These are phyloP conservation scores for Sextonia rubra DNA, from an alignment of 164 flowering plant species.

Conservation along the genomic window DNA sequence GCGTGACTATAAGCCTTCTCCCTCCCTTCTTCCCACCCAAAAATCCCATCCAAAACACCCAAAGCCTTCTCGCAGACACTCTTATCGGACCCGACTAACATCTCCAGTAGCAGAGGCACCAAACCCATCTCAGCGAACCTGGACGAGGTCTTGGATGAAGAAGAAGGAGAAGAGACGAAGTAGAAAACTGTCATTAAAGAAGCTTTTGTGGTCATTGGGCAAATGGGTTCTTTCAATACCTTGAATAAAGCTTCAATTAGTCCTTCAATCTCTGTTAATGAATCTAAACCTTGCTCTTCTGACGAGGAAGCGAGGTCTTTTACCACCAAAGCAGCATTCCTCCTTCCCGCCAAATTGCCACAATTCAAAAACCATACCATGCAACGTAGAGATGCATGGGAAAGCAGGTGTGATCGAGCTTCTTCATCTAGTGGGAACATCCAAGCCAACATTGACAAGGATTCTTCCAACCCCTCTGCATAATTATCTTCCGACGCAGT, in stretches of 20 bases:
- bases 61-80: constrained; percentile 64
- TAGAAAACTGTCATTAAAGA: constrained; percentile 41
- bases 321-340: constrained; percentile 43
- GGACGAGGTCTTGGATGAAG: constrained; percentile 5
- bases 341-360: constrained; percentile 34
- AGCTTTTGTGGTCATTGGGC: constrained; percentile 54
- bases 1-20: constrained; percentile 39
- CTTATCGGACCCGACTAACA: constrained; percentile 47
- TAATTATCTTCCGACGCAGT: constrained; percentile 14
- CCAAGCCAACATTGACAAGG: constrained; percentile 28
- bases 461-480: constrained; percentile 32
- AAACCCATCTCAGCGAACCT: constrained; percentile 45
- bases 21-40: constrained; percentile 29
- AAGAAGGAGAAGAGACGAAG: constrained; percentile 29
- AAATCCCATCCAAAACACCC: constrained; percentile 50
- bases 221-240: constrained; percentile 53
- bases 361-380: constrained; percentile 40
- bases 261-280: constrained; percentile 36
- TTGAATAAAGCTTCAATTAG: constrained; percentile 37
- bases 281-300: constrained; percentile 16
- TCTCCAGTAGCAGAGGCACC: constrained; percentile 48
- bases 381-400: constrained; percentile 38
- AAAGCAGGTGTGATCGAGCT: constrained; percentile 27
- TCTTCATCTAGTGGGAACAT: constrained; percentile 41
- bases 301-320: constrained; percentile 34